Percentiles rank a stretch among this genome's conserved stretches.
Conservation (phyloP, 225 moss, liverwort and hornwort genomes). For the Ulota crispa region DNA sequence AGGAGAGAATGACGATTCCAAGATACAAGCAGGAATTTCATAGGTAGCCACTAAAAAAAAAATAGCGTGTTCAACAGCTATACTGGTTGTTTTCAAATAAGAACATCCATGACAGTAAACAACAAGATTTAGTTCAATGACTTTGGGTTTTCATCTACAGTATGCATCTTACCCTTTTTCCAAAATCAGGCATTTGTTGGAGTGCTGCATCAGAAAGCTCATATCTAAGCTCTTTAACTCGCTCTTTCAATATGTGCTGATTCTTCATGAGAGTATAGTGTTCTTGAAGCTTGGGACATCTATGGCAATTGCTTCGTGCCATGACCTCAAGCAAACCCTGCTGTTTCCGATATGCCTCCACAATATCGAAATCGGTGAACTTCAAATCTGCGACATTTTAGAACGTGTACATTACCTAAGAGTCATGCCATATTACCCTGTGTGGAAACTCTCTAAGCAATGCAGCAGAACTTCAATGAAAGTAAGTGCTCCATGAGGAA, state of each 20-base stretch:
- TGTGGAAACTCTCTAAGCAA: background rate
- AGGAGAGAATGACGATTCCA: background rate
- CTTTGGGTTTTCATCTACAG: background rate
- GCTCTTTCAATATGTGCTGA: slow-evolving; percentile 86
- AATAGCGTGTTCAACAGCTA: background rate
- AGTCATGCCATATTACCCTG: slow-evolving; percentile 14
- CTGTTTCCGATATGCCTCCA: slow-evolving; percentile 77
- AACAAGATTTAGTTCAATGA: slow-evolving; percentile 3
- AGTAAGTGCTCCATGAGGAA: background rate
- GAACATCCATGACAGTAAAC: background rate
- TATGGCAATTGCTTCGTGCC: slow-evolving; percentile 95
- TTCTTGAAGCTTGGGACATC: slow-evolving; percentile 89
- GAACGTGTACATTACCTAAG: slow-evolving; percentile 9
- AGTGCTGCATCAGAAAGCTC: slow-evolving; percentile 99
- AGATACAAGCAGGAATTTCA: background rate
- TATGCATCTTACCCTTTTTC: slow-evolving; percentile 68
- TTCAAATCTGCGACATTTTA: slow-evolving; percentile 72
- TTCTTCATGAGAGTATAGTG: slow-evolving; percentile 76
- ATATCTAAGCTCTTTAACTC: slow-evolving; percentile 87
- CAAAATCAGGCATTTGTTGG: slow-evolving; percentile 99
- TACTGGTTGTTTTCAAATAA: background rate
- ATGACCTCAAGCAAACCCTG: slow-evolving; percentile 68
- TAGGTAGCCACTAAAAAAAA: background rate
- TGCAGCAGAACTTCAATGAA: slow-evolving; percentile 21
- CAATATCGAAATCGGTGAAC: slow-evolving; percentile 82